Base-by-base conservation (phyloP, 192 early-diverging fungal species). In the Gigaspora rosea region DNA sequence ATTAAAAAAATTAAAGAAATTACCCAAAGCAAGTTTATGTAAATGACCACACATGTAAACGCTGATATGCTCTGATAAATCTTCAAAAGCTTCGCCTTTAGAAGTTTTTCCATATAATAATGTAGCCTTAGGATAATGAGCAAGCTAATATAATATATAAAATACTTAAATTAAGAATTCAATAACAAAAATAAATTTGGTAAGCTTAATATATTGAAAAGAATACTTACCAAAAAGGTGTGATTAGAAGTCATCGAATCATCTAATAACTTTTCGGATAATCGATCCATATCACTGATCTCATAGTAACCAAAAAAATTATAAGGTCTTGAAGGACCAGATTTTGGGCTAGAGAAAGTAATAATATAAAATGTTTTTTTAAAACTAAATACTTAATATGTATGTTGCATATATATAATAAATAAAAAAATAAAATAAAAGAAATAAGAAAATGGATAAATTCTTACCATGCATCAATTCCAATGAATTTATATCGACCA, bases 281-380 rank as follows among this genome's bases (percentile, higher is more conserved):
- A 80, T 20, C 81, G 77, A 82, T 93, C 86, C 94, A 97, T 93
- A 52, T 88, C 92, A 33, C 79, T 71, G 3, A 85, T 85, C 58
- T 93, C 92, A 70, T 95, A 81, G 77, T 93, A 91, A 7, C 96
- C 94, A 78, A 96, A 97, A 79, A 97, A 97, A 72, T 97, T 97
- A 78, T 95, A 86, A 22, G 96, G 96, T 33, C 94, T 79, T 27
- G 89, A 85, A 66, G 91, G 88, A 32, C 94, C 94, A n/a, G 81
- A 85, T 27, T 86, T 83, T 2, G 92, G 91, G 51, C 82, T 89
- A n/a, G 64, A 48, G 46, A 15, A 57, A 32, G 2, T 41, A 41
- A 41, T 41, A 41, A 7, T 0, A 41, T 41, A 27, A 27, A 27
- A 27, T 27, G 27, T 41, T 41, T 41, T 41, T 41, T 41, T 41